These are phyloP conservation scores for Citrus australasica DNA, from an alignment of 345 rosid species.

Conservation along the genomic window DNA sequence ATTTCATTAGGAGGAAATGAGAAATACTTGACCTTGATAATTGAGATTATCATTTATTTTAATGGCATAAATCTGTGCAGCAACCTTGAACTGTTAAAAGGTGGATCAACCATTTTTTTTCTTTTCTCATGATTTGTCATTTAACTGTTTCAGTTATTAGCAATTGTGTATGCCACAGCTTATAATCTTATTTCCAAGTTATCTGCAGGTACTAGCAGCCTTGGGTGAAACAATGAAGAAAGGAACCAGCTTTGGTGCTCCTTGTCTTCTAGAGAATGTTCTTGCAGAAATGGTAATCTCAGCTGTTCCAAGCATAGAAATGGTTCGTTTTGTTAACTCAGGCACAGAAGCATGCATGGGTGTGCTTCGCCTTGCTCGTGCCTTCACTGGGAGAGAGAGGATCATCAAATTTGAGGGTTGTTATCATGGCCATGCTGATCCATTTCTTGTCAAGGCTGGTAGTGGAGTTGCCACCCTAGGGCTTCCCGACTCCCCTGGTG, in stretches of 20 bases:
- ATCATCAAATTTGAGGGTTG: slow-evolving; percentile 94
- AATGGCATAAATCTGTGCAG: not conserved
- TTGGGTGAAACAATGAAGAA: slow-evolving; percentile 89
- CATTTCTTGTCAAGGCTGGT: slow-evolving; percentile 93
- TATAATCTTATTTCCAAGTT: slow-evolving; percentile 2
- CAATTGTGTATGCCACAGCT: not conserved
- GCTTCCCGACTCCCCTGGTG: slow-evolving; percentile 94
- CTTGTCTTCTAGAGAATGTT: slow-evolving; percentile 89
- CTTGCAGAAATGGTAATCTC: slow-evolving; percentile 87
- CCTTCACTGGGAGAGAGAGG: slow-evolving; percentile 66
- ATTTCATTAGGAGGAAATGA: not conserved
- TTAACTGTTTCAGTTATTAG: not conserved
- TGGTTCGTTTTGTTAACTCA: slow-evolving; percentile 90
- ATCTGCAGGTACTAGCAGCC: slow-evolving; percentile 72
- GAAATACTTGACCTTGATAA: not conserved
- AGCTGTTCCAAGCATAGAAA: slow-evolving; percentile 92
- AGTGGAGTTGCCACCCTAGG: slow-evolving; percentile 96
- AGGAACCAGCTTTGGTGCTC: slow-evolving; percentile 99
- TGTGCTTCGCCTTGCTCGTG: slow-evolving; percentile 90
- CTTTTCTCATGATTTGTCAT: not conserved
- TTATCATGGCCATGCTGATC: slow-evolving; percentile 96
- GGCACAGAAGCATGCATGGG: slow-evolving; percentile 99
- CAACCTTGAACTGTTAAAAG: not conserved
- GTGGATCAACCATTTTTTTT: not conserved
- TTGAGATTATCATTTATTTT: not conserved